A percentile compares a stretch with the other conserved stretches of the same genome.
These are phyloP conservation scores for Thelephora ganbajun DNA, from an alignment of 768 basidiomycete species.

Conservation along the genomic window DNA sequence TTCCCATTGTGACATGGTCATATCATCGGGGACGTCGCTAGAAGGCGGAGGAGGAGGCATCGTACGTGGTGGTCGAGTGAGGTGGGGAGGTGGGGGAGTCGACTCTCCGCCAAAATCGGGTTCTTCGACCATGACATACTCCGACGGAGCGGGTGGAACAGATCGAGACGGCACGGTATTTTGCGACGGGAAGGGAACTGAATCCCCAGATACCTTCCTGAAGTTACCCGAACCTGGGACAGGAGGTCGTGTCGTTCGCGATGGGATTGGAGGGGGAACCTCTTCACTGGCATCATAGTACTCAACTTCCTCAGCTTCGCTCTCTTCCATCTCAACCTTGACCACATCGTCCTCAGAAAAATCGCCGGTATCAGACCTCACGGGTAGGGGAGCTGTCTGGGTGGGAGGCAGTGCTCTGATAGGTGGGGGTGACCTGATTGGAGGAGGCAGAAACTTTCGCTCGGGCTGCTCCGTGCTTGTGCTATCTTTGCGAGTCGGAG, in stretches of 20 bases:
- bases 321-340: conserved; percentile 56
- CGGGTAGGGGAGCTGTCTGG: conserved; percentile 8
- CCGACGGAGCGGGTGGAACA: conserved; percentile 13
- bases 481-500: conserved; percentile 4
- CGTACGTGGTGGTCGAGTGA: conserved; percentile 23
- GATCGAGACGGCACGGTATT: conserved; percentile 15
- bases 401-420: conserved; percentile 7
- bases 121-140: conserved; percentile 20
- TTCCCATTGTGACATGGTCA: conserved; percentile 46
- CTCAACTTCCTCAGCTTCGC: conserved; percentile 54
- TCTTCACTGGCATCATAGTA: conserved; percentile 36
- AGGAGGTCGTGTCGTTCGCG: conserved; percentile 22
- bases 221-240: conserved; percentile 3
- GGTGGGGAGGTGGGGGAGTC: conserved; percentile 30
- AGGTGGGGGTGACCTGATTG: conserved; percentile 7
- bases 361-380: conserved; percentile 18
- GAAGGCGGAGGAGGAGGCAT: conserved; percentile 25
- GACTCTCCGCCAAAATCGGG: conserved; percentile 18
- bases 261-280: conserved; percentile 41
- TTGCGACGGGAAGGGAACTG: conserved; percentile 9
- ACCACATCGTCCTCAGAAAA: conserved; percentile 43
- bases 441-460: conserved; percentile 5
- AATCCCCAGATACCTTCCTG: conserved; percentile 4
- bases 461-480: neutral
- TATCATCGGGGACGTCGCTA: conserved; percentile 18